A percentile compares a stretch with the other conserved stretches of the same genome.
Conservation (phyloP, 805 yeast genomes). For the Lachancea mirantina region DNA sequence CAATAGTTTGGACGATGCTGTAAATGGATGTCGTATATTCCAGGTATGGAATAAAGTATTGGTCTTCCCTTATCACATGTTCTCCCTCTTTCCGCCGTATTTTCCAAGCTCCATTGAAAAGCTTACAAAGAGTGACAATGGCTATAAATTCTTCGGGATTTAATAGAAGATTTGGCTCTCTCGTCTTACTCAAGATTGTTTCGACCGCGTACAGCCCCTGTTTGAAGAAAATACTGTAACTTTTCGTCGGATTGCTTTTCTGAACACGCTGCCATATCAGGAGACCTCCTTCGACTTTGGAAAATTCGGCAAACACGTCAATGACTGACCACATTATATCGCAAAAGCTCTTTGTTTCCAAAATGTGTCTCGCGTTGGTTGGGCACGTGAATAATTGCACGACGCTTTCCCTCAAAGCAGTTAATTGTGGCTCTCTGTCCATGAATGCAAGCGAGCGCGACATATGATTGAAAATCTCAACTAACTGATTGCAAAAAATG, state of each 20-base stretch:
- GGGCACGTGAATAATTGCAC: constrained; percentile 91
- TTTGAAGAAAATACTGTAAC: constrained; percentile 30
- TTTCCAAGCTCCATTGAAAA: constrained; percentile 53
- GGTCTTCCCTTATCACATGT: constrained; percentile 56
- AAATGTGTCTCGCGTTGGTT: constrained; percentile 52
- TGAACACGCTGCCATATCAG: constrained; percentile 31
- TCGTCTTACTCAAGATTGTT: constrained; percentile 30
- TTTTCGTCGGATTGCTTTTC: constrained; percentile 29
- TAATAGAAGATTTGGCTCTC: constrained; percentile 29
- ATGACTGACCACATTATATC: constrained; percentile 43
- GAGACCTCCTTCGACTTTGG: constrained; percentile 32
- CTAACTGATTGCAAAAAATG: constrained; percentile 44
- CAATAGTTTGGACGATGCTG: constrained; percentile 36
- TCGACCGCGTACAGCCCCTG: constrained; percentile 32
- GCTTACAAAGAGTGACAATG: constrained; percentile 40
- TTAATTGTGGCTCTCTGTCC: constrained; percentile 86
- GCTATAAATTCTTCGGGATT: constrained; percentile 35
- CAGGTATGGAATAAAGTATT: constrained; percentile 43
- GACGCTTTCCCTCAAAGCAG: constrained; percentile 64
- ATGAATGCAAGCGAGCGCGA: constrained; percentile 43
- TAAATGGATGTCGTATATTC: constrained; percentile 41
- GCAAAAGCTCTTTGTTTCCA: constrained; percentile 35
- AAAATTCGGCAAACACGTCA: constrained; percentile 37
- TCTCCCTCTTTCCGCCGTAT: constrained; percentile 56
- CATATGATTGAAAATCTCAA: constrained; percentile 46